Base-by-base conservation (phyloP, 1,284 basidiomycete species). In the Ganoderma multipileum region DNA sequence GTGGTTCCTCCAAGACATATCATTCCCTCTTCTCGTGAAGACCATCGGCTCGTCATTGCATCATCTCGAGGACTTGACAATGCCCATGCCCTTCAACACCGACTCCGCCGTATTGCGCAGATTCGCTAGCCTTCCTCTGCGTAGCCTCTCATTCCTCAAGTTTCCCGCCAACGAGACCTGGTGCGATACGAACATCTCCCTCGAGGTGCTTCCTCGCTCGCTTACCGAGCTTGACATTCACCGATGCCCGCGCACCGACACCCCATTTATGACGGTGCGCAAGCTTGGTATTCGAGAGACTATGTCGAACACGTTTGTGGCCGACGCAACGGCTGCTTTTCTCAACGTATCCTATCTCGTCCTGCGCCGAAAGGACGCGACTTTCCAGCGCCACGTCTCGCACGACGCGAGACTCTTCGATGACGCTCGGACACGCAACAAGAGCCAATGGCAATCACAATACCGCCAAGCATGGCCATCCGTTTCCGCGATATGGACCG, bases 1-100 rank as follows among this genome's bases (percentile, higher is more conserved):
- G 12, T 63, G 62, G 62, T 54, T 47, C n/a, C 23, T 50, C 14
- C n/a, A 28, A 12, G 62, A 52, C n/a, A 26, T 54, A 7, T 36
- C 62, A 0, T 36, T 39, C 11, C 33, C 50, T 6, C n/a, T 63
- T 36, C 50, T 63, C 41, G 38, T 41, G 36, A 23, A 61, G 33
- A 39, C 39, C 38, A 28, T 61, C 23, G 18, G 36, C 26, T 16
- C 52, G 14, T 55, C 52, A 7, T 14, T 55, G 14, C 28, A 7
- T 20, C 28, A 33, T 33, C 16, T 55, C 28, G 52, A 55, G 52
- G 28, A 55, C 16, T 18, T 55, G 52, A 55, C 52, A 8, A 55
- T 55, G 23, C 47, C 47, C 12, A 30, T 55, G 16, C 52, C 52
- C 16, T 28, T 30, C 2, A 26, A 55, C 28, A 33, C 52, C 6